These are phyloP conservation scores for Fusarium tuaranense DNA, from an alignment of 2,329 filamentous ascomycete genomes.

Conservation along the genomic window DNA sequence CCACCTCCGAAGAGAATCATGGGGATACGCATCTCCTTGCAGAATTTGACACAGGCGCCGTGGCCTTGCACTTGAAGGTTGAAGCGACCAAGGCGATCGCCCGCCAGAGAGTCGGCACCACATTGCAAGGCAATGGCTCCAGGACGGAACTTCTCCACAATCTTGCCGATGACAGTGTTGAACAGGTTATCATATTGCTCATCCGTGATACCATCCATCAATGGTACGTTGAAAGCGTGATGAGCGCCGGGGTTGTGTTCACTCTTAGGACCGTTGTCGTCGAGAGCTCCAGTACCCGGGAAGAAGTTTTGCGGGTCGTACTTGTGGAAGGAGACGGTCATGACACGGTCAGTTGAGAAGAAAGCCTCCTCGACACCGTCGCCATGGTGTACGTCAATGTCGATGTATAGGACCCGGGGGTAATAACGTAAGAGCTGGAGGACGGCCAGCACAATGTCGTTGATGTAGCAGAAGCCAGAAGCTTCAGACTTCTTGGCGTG, in stretches of 20 bases:
- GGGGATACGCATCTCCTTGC: constrained; percentile 83
- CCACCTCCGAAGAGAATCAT: constrained; percentile 93
- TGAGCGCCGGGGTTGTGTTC: constrained; percentile 89
- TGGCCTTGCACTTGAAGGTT: constrained; percentile 97
- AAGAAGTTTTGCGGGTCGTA: constrained; percentile 89
- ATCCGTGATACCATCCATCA: constrained; percentile 92
- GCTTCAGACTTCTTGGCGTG: constrained; percentile 96
- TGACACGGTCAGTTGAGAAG: constrained; percentile 88
- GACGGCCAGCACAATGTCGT: constrained; percentile 96
- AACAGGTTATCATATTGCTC: constrained; percentile 90
- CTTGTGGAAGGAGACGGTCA: constrained; percentile 97
- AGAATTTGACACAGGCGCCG: constrained; percentile 89
- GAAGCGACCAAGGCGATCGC: constrained; percentile 93
- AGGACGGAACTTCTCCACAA: constrained; percentile 87
- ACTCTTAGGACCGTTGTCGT: constrained; percentile 85
- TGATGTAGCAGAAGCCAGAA: constrained; percentile 98
- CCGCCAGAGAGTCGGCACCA: constrained; percentile 92
- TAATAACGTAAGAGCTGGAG: constrained; percentile 86
- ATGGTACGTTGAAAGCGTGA: constrained; percentile 89
- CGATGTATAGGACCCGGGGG: constrained; percentile 91
- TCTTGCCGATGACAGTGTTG: constrained; percentile 80
- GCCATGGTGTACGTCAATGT: constrained; percentile 93
- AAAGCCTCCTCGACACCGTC: constrained; percentile 94
- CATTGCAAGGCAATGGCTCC: constrained; percentile 94
- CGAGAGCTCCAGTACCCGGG: constrained; percentile 88